These are phyloP conservation scores for Trichoderma cornu-damae DNA, from an alignment of 2,329 filamentous ascomycete species.

Conservation along the genomic window DNA sequence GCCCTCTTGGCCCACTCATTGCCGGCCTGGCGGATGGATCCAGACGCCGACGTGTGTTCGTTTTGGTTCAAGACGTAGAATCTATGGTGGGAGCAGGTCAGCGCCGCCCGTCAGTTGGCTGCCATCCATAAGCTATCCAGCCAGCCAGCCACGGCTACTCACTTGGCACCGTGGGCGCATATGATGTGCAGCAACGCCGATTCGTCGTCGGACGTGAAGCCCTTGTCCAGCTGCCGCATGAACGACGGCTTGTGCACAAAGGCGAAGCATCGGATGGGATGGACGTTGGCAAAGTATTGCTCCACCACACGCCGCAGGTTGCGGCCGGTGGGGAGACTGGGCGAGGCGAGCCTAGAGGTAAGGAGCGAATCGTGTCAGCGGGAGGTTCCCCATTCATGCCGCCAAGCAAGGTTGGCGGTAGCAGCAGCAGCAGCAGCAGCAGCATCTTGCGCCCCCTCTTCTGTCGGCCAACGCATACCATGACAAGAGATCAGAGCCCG, in stretches of 20 bases:
- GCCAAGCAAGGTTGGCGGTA: neutral
- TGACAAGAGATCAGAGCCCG: slow-evolving; percentile 18
- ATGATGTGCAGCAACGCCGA: slow-evolving; percentile 35
- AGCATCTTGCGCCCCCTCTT: neutral
- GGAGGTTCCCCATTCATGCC: neutral
- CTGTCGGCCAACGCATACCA: slow-evolving; percentile 17
- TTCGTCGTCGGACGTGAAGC: slow-evolving; percentile 34
- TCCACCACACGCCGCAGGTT: slow-evolving; percentile 35
- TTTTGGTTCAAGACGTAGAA: slow-evolving; percentile 34
- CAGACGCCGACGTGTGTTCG: slow-evolving; percentile 29
- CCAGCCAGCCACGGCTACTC: slow-evolving; percentile 6
- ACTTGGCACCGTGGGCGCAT: slow-evolving; percentile 38
- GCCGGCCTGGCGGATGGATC: slow-evolving; percentile 32
- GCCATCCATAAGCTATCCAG: neutral
- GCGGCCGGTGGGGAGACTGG: slow-evolving; percentile 31
- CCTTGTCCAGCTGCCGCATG: slow-evolving; percentile 36
- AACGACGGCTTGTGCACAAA: slow-evolving; percentile 39
- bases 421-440: too few species aligned
- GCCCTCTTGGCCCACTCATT: slow-evolving; percentile 37
- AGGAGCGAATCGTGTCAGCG: neutral
- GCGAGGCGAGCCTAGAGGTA: slow-evolving; percentile 30
- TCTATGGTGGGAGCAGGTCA: too few species aligned
- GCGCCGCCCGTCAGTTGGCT: neutral
- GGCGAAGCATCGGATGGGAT: slow-evolving; percentile 38
- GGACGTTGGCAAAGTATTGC: slow-evolving; percentile 38